phyloP scores from a whole-genome alignment of 2,329 filamentous ascomycete genomes.

The Fusarium bactridioides region DNA sequence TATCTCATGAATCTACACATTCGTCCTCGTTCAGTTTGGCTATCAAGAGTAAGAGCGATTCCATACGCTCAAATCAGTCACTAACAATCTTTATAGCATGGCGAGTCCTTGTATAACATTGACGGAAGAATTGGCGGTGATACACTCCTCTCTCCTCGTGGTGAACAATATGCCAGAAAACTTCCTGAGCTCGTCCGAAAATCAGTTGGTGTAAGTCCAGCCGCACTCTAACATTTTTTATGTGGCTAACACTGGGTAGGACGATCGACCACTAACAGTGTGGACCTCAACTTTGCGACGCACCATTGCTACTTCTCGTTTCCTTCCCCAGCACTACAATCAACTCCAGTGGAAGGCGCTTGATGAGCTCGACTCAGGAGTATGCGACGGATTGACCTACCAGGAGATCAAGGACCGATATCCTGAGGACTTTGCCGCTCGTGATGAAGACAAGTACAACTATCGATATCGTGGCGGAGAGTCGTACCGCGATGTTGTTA shows the following conservation, averaged over 20 bases:
- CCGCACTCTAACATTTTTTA: background rate
- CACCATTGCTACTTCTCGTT: conserved; percentile 90
- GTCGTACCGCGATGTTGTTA: conserved; percentile 95
- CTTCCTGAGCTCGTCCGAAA: conserved; percentile 85
- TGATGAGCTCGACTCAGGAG: conserved; percentile 94
- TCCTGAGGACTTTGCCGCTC: conserved; percentile 92
- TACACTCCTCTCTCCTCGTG: conserved; percentile 83
- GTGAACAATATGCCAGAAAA: conserved; percentile 84
- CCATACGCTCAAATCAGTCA: background rate
- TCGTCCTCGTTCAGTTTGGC: conserved; percentile 93
- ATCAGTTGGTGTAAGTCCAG: conserved; percentile 78
- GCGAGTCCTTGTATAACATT: conserved; percentile 92
- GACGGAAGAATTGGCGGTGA: conserved; percentile 93
- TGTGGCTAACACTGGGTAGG: conserved; percentile 49
- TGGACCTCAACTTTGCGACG: conserved; percentile 74
- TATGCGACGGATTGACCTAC: conserved; percentile 96
- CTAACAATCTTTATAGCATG: conserved; percentile 67
- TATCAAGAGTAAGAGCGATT: conserved; percentile 76
- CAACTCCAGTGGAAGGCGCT: conserved; percentile 99
- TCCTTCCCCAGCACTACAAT: conserved; percentile 82
- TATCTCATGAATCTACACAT: conserved; percentile 99
- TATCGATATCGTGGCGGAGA: conserved; percentile 98
- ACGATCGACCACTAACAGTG: conserved; percentile 67
- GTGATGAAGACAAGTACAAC: conserved; percentile 99
- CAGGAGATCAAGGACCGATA: conserved; percentile 91